Evolutionary conservation across 2,329 filamentous ascomycete genomes (phyloP).

Genomic region (Penicillium sp.): DNA sequence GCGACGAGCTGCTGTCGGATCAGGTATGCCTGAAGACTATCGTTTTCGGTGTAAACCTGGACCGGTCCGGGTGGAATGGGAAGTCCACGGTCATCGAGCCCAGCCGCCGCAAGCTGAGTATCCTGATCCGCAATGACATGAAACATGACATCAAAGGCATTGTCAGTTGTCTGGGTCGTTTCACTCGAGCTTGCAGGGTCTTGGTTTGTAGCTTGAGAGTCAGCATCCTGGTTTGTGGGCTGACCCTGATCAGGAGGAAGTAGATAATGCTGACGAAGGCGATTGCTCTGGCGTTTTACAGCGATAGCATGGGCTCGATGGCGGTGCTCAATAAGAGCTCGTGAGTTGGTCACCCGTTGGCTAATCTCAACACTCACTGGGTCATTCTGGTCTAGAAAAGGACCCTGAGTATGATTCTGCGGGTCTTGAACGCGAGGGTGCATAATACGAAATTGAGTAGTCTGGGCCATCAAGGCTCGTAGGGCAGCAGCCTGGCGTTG

Average conservation of each 20-base stretch:
- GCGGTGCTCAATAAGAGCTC: neutral
- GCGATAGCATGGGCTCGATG: neutral
- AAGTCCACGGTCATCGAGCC: neutral
- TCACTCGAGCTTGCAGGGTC: neutral
- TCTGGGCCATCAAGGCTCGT: neutral
- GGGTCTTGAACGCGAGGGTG: neutral
- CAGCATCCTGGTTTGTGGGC: neutral
- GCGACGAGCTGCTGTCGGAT: slow-evolving; percentile 31
- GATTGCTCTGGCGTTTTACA: neutral
- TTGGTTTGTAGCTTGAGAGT: neutral
- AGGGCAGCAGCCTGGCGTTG: neutral
- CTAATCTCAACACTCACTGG: neutral
- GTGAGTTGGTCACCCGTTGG: neutral
- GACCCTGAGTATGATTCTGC: neutral
- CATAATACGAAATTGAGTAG: neutral
- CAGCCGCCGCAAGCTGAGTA: neutral
- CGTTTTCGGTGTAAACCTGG: neutral
- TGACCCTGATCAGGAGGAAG: neutral
- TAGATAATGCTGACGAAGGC: neutral
- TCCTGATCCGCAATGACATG: neutral
- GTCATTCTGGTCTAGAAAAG: neutral
- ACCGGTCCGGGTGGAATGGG: neutral
- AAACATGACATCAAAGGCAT: neutral
- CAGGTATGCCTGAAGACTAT: slow-evolving; percentile 25
- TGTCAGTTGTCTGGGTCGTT: neutral